Percentiles rank a stretch among this genome's conserved stretches.
Conservation (phyloP, 208 protist species). For the Acanthamoeba culbertsoni region DNA sequence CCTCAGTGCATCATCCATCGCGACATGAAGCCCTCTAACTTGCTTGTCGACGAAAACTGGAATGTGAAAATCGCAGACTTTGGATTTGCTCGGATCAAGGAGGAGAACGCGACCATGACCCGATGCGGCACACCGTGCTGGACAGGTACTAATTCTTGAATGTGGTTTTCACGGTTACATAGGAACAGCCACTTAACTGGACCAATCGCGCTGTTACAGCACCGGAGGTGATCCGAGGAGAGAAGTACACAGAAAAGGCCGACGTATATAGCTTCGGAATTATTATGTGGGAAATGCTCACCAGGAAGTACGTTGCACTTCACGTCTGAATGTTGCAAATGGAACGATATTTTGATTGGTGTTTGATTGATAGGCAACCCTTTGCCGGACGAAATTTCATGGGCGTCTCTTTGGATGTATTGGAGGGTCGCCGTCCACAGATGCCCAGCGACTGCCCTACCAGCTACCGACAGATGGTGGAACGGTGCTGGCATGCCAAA, state of each 20-base stretch:
- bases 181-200: not conserved
- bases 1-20: not conserved
- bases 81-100: slow-evolving; percentile 10
- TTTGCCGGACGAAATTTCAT: slow-evolving; percentile 52
- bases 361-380: not conserved
- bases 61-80: slow-evolving; percentile 46
- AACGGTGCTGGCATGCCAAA: slow-evolving; percentile 19
- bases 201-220: not conserved
- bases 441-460: not conserved
- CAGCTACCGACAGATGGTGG: not conserved
- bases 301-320: not conserved
- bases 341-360: not conserved
- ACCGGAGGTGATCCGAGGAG: not conserved
- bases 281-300: slow-evolving; percentile 50
- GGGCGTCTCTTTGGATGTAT: slow-evolving; percentile 5
- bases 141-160: not conserved
- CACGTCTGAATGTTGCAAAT: not conserved
- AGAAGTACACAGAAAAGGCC: not conserved
- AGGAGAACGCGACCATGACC: slow-evolving; percentile 52
- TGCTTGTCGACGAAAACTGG: slow-evolving; percentile 56
- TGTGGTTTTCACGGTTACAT: not conserved
- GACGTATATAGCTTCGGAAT: slow-evolving; percentile 44
- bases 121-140: slow-evolving; percentile 34
- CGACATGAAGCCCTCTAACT: slow-evolving; percentile 44
- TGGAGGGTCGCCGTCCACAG: not conserved